These are phyloP conservation scores for Globisporangium apiculatum DNA, from an alignment of 352 stramenopile genomes.

Conservation along the genomic window DNA sequence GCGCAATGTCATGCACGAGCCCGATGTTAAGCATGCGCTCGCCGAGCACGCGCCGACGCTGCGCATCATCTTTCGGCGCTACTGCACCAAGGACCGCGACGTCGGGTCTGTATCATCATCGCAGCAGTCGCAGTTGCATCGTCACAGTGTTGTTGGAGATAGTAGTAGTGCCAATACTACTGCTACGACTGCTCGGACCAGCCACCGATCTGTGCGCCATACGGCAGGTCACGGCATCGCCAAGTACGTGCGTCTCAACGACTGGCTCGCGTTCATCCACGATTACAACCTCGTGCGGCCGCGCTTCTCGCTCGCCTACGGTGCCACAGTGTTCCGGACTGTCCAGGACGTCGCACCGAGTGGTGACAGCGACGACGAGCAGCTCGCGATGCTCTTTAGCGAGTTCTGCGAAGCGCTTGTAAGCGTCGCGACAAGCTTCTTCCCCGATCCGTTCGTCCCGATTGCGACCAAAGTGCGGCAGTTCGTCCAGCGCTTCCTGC, in stretches of 20 bases:
- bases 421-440: slow-evolving; percentile 41
- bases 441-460: slow-evolving; percentile 58
- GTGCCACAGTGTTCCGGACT: slow-evolving; percentile 50
- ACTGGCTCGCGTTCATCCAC: slow-evolving; percentile 65
- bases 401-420: slow-evolving; percentile 70
- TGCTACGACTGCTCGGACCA: not conserved
- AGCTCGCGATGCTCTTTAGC: slow-evolving; percentile 61
- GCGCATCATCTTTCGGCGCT: slow-evolving; percentile 64
- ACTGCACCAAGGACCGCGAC: slow-evolving; percentile 61
- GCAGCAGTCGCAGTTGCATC: slow-evolving; percentile 8
- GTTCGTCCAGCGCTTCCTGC: slow-evolving; percentile 64
- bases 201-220: not conserved
- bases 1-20: slow-evolving; percentile 42
- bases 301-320: slow-evolving; percentile 53
- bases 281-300: slow-evolving; percentile 62
- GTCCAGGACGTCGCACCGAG: slow-evolving; percentile 42
- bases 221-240: slow-evolving; percentile 27
- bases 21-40: slow-evolving; percentile 50
- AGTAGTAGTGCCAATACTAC: not conserved
- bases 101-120: not conserved
- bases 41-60: slow-evolving; percentile 46
- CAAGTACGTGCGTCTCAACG: slow-evolving; percentile 58
- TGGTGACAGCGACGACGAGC: slow-evolving; percentile 16
- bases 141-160: slow-evolving; percentile 3
- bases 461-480: slow-evolving; percentile 49